A percentile compares a stretch with the other conserved stretches of the same genome.
Conservation (phyloP, 257 asterid species). For the Solanum gracilifrons region DNA sequence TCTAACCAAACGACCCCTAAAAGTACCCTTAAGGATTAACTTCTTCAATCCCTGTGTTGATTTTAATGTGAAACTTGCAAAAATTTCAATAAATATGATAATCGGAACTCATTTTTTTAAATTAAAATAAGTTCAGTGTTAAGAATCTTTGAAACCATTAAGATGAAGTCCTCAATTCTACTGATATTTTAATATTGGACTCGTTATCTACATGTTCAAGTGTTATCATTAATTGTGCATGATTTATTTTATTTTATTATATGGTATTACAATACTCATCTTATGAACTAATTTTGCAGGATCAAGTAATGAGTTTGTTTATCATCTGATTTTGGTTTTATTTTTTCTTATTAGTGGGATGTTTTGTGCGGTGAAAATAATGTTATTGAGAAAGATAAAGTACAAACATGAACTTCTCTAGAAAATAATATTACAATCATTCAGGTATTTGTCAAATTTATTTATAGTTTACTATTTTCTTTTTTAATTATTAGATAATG, state of each 20-base stretch:
- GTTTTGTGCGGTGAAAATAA: constrained; percentile 33
- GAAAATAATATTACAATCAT: constrained; percentile 44
- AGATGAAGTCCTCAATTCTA: background rate
- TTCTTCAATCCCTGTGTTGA: background rate
- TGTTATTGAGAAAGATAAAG: constrained; percentile 31
- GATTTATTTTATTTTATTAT: background rate
- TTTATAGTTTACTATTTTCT: background rate
- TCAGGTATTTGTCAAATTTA: constrained; percentile 32
- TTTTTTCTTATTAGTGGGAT: constrained; percentile 52
- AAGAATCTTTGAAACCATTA: background rate
- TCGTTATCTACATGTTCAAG: background rate
- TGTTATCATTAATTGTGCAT: background rate
- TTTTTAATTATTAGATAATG: background rate
- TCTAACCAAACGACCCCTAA: background rate
- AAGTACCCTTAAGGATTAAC: background rate
- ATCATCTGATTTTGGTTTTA: background rate
- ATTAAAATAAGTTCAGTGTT: background rate
- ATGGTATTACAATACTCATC: background rate
- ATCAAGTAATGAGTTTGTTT: background rate
- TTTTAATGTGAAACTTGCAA: background rate
- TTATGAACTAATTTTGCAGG: background rate
- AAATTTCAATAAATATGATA: background rate
- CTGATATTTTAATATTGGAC: background rate
- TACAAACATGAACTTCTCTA: constrained; percentile 41
- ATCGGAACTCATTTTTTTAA: background rate